Percentiles rank a stretch among this genome's conserved stretches.
phyloP scores from a whole-genome alignment of 2,329 filamentous ascomycete genomes.

The Samsoniella hepiali region DNA sequence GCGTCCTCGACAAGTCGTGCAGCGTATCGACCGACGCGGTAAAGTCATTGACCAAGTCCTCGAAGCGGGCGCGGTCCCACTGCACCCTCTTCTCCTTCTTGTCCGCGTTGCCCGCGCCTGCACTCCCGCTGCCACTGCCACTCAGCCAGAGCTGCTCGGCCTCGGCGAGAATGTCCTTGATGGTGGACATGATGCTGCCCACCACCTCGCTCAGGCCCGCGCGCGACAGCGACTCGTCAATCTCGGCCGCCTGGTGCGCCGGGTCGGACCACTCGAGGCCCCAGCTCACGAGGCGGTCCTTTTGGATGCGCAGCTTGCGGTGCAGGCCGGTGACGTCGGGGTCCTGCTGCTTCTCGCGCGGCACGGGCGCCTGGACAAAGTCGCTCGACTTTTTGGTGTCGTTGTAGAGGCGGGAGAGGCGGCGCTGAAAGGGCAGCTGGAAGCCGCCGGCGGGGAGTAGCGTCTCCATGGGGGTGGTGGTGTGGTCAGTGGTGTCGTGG shows the following conservation, averaged over 20 bases:
- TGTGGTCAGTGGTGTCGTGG: background rate
- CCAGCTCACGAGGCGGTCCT: constrained; percentile 75
- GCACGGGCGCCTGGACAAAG: constrained; percentile 64
- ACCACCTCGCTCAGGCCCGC: constrained; percentile 74
- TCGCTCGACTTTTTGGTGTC: constrained; percentile 77
- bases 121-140: constrained; percentile 47
- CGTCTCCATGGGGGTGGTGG: constrained; percentile 42
- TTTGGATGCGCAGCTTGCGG: constrained; percentile 75
- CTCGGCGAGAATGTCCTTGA: constrained; percentile 75
- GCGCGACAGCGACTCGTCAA: constrained; percentile 67
- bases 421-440: constrained; percentile 57
- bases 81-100: constrained; percentile 55
- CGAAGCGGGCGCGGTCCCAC: constrained; percentile 70
- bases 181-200: constrained; percentile 73
- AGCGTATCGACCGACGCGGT: constrained; percentile 77
- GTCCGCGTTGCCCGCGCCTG: constrained; percentile 44
- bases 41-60: constrained; percentile 70
- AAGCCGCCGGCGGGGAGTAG: constrained; percentile 51
- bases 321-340: constrained; percentile 70
- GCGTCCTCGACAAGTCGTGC: constrained; percentile 69
- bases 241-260: constrained; percentile 61
- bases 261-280: constrained; percentile 78
- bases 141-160: constrained; percentile 68
- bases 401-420: constrained; percentile 71
- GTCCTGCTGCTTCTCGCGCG: constrained; percentile 52